These are phyloP conservation scores for Phytophthora brassicae DNA, from an alignment of 352 stramenopile genomes.

Conservation along the genomic window DNA sequence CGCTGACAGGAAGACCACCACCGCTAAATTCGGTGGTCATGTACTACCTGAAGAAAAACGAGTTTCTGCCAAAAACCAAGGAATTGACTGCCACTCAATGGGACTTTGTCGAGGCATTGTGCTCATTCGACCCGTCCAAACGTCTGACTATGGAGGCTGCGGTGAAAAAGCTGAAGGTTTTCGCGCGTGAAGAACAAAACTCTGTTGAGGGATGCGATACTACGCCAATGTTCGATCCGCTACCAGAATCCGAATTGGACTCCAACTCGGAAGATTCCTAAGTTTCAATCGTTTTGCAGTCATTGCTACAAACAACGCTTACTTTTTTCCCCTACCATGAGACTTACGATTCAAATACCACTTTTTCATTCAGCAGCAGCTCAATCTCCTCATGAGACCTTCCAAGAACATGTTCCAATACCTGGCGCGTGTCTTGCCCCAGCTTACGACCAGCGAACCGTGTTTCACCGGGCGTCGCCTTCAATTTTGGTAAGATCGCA, in stretches of 20 bases:
- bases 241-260: too few species aligned
- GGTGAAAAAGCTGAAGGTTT: slow-evolving; percentile 1
- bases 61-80: slow-evolving; percentile 9
- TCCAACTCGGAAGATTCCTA: too few species aligned
- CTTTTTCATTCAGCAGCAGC: slow-evolving; percentile 49
- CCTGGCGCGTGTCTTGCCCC: slow-evolving; percentile 68
- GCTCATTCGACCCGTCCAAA: slow-evolving; percentile 14
- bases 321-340: neutral
- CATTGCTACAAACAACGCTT: neutral
- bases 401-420: slow-evolving; percentile 57
- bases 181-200: too few species aligned
- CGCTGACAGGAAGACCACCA: slow-evolving; percentile 6
- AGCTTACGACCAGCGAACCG: slow-evolving; percentile 68
- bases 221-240: too few species aligned
- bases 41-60: slow-evolving; percentile 8
- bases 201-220: too few species aligned
- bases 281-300: too few species aligned
- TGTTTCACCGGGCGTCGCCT: slow-evolving; percentile 58
- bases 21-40: too few species aligned
- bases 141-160: slow-evolving; percentile 3
- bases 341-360: slow-evolving; percentile 68
- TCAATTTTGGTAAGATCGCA: slow-evolving; percentile 78
- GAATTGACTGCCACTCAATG: slow-evolving; percentile 10
- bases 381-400: slow-evolving; percentile 59
- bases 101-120: slow-evolving; percentile 19